Evolutionary conservation across 495 filamentous ascomycete species (phyloP).

Genomic region (Clavariopsis aquatica): DNA sequence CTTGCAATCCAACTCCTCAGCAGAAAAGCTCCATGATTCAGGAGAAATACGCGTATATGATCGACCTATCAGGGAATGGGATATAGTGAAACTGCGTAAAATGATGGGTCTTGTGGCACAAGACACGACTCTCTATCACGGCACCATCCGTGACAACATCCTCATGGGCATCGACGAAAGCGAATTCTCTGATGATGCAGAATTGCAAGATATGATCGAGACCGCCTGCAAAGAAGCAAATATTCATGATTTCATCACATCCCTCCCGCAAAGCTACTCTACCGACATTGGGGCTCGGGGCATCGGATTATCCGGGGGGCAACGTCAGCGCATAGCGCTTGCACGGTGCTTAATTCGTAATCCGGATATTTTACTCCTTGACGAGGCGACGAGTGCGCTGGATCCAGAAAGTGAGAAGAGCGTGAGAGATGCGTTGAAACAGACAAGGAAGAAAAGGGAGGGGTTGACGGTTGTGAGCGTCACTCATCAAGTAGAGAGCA

Average conservation of each 20-base stretch:
- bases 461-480: conserved; percentile 70
- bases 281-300: conserved; percentile 46
- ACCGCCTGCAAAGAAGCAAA: conserved; percentile 82
- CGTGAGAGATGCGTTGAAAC: conserved; percentile 86
- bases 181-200: conserved; percentile 58
- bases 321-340: conserved; percentile 47
- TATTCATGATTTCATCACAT: conserved; percentile 80
- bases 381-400: conserved; percentile 86
- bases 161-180: conserved; percentile 63
- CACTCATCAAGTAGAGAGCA: conserved; percentile 80
- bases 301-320: conserved; percentile 44
- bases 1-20: conserved; percentile 50
- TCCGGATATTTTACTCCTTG: conserved; percentile 75
- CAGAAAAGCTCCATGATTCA: not conserved
- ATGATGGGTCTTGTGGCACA: conserved; percentile 79
- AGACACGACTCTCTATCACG: conserved; percentile 83
- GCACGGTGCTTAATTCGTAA: conserved; percentile 60
- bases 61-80: conserved; percentile 13
- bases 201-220: conserved; percentile 55
- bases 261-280: conserved; percentile 41
- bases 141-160: conserved; percentile 74
- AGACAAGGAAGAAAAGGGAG: conserved; percentile 40
- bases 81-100: conserved; percentile 57
- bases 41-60: conserved; percentile 35
- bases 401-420: conserved; percentile 82